These are phyloP conservation scores for Rhodotorula sp. DNA, from an alignment of 1,284 basidiomycete species.

Conservation along the genomic window DNA sequence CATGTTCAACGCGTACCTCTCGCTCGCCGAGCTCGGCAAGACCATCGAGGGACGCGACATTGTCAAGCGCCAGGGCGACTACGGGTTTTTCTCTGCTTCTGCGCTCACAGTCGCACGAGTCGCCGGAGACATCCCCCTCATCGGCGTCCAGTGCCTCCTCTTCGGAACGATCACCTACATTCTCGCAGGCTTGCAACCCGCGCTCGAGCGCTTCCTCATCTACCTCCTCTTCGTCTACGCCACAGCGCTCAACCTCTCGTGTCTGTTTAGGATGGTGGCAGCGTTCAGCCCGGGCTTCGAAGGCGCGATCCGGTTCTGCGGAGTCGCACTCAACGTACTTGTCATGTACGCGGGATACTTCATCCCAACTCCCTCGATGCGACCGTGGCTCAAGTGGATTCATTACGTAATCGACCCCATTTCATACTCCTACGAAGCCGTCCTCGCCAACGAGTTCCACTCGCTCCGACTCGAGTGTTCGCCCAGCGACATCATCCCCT, in stretches of 20 bases:
- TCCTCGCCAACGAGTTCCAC: slow-evolving; percentile 44
- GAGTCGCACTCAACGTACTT: slow-evolving; percentile 44
- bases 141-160: slow-evolving; percentile 41
- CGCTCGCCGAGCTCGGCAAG: slow-evolving; percentile 43
- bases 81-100: slow-evolving; percentile 44
- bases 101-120: slow-evolving; percentile 43
- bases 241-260: slow-evolving; percentile 43
- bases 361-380: slow-evolving; percentile 44
- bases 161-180: slow-evolving; percentile 46
- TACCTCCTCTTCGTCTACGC: slow-evolving; percentile 43
- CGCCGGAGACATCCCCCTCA: slow-evolving; percentile 44
- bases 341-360: slow-evolving; percentile 46
- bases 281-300: slow-evolving; percentile 45
- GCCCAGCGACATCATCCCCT: slow-evolving; percentile 65
- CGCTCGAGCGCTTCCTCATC: slow-evolving; percentile 29
- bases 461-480: slow-evolving; percentile 62
- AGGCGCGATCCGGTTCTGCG: slow-evolving; percentile 46
- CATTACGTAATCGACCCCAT: slow-evolving; percentile 43
- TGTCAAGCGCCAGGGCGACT: slow-evolving; percentile 43
- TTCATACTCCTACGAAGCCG: slow-evolving; percentile 44
- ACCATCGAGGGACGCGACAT: slow-evolving; percentile 43
- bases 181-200: slow-evolving; percentile 42
- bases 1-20: slow-evolving; percentile 46
- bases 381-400: slow-evolving; percentile 43
- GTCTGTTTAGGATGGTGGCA: slow-evolving; percentile 45